Percentiles rank a stretch among this genome's conserved stretches.
These are phyloP conservation scores for Chrysopogon serrulatus DNA, from an alignment of 176 grass and related monocot species.

Conservation along the genomic window DNA sequence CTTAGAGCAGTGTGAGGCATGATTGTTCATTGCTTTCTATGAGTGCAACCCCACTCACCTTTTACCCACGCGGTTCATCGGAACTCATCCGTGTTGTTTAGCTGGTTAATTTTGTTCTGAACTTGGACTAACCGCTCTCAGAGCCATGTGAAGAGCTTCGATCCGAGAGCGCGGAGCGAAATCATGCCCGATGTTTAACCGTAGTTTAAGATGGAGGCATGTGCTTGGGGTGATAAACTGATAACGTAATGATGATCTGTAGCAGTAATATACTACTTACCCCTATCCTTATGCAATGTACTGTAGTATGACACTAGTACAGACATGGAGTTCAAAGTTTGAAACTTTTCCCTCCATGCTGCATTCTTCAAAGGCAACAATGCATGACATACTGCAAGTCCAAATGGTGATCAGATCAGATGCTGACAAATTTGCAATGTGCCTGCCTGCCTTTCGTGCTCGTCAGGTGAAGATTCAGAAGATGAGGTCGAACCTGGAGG, in stretches of 20 bases:
- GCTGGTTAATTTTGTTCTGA: not conserved
- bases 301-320: not conserved
- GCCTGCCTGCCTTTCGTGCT: not conserved
- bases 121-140: constrained; percentile 1
- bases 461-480: constrained; percentile 95
- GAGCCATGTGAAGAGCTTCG: constrained; percentile 35
- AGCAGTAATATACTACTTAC: constrained; percentile 1
- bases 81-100: constrained; percentile 15
- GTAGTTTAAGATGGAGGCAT: constrained; percentile 36
- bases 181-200: not conserved
- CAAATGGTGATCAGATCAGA: not conserved
- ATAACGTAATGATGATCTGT: not conserved
- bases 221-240: constrained; percentile 14
- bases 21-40: constrained; percentile 32
- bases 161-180: not conserved
- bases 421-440: not conserved
- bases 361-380: not conserved
- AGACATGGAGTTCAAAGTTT: constrained; percentile 31
- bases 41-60: not conserved
- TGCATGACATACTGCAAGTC: not conserved
- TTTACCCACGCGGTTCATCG: not conserved
- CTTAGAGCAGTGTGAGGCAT: constrained; percentile 8
- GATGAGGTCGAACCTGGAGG: constrained; percentile 90
- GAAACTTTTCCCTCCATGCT: constrained; percentile 12
- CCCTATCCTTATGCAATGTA: constrained; percentile 5